These are phyloP conservation scores for Fusarium buharicum DNA, from an alignment of 2,329 filamentous ascomycete genomes.

Conservation along the genomic window DNA sequence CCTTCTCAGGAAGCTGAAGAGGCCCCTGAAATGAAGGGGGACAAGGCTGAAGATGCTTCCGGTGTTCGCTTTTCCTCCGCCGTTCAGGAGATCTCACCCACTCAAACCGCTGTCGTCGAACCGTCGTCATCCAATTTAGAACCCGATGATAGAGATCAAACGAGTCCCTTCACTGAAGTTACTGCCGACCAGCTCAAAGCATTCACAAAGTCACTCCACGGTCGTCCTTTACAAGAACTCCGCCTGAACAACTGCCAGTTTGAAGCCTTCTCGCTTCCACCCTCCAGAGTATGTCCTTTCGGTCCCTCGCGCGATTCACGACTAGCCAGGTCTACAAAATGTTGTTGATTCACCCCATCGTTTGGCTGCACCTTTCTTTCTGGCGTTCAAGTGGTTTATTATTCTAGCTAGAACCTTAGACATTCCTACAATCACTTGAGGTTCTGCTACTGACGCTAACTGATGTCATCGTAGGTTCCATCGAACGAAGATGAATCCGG, in stretches of 20 bases:
- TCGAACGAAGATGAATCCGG: conserved; percentile 69
- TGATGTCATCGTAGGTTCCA: conserved; percentile 58
- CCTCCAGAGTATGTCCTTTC: conserved; percentile 76
- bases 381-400: neutral
- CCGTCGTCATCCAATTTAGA: conserved; percentile 39
- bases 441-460: conserved; percentile 45
- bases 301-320: conserved; percentile 18
- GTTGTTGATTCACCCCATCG: neutral
- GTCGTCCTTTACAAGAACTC: conserved; percentile 80
- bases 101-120: conserved; percentile 55
- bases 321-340: conserved; percentile 2
- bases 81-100: conserved; percentile 71
- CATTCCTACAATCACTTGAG: conserved; percentile 11
- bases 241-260: conserved; percentile 89
- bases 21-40: conserved; percentile 14
- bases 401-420: conserved; percentile 2
- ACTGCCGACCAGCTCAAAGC: conserved; percentile 74
- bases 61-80: conserved; percentile 78
- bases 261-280: conserved; percentile 88
- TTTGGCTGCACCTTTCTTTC: neutral
- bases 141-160: conserved; percentile 29
- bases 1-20: conserved; percentile 16
- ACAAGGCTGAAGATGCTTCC: conserved; percentile 46
- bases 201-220: conserved; percentile 77
- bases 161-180: conserved; percentile 54